Percentiles rank a stretch among this genome's conserved stretches.
These are phyloP conservation scores for Suhomyces terraborum DNA, from an alignment of 1,139 yeast genomes.

Conservation along the genomic window DNA sequence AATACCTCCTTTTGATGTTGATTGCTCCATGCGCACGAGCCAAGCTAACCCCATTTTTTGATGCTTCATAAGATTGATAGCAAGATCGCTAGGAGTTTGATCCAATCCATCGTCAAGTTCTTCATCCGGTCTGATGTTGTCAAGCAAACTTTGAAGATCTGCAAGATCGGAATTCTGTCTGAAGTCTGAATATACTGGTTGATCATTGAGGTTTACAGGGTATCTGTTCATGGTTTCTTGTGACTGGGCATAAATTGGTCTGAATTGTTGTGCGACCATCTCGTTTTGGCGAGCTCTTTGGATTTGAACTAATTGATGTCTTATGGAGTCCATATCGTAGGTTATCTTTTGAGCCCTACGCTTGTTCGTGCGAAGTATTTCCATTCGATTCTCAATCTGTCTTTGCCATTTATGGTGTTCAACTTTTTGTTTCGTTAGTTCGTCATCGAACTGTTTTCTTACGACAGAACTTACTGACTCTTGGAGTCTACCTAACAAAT, in stretches of 20 bases:
- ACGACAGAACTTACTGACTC: background rate
- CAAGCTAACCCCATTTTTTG: constrained; percentile 85
- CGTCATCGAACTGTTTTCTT: constrained; percentile 3
- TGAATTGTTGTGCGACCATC: background rate
- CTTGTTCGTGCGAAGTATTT: background rate
- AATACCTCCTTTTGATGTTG: constrained; percentile 67
- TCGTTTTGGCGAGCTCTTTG: background rate
- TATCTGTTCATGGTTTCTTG: background rate
- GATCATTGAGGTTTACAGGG: background rate
- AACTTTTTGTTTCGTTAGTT: constrained; percentile 7
- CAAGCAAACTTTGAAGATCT: constrained; percentile 52
- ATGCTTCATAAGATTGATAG: constrained; percentile 72
- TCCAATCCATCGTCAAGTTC: constrained; percentile 43
- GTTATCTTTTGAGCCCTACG: constrained; percentile 2
- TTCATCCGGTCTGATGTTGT: constrained; percentile 68
- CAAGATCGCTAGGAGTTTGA: constrained; percentile 69
- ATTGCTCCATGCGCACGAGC: constrained; percentile 70
- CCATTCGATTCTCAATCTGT: constrained; percentile 3
- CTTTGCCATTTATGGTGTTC: constrained; percentile 9
- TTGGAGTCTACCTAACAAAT: background rate
- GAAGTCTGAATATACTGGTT: background rate
- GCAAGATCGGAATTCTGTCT: constrained; percentile 15
- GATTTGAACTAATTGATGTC: constrained; percentile 1
- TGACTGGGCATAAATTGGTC: constrained; percentile 1
- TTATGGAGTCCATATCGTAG: constrained; percentile 1